Base-by-base conservation (phyloP, 352 stramenopile genomes). In the Phytophthora idaei region DNA sequence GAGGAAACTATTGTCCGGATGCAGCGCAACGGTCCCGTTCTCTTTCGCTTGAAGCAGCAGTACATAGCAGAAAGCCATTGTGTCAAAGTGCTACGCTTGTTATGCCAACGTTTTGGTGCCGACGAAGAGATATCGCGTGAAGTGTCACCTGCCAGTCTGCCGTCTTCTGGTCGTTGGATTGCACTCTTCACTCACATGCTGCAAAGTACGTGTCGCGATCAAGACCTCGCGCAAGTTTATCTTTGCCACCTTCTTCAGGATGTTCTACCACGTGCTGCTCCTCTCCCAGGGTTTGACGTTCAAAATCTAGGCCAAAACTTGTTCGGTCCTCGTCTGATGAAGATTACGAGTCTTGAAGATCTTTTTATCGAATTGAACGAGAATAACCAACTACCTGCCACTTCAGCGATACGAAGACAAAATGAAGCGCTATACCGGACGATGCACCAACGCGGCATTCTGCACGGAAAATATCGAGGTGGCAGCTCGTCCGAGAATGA, bases 31-130 rank as follows among this genome's bases (percentile, higher is more conserved):
- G 79, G 75, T 2, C 66, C 62, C 1, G n/a, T 73, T 58, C 59
- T 88, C 6, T 74, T 85, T 41, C 75, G 67, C 9, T 64, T 84
- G 28, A 83, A 85, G 42, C 73, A 72, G 15, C 67, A 67, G 4
- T 29, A 76, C 31, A 25, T 71, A 6, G 37, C 62, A 15, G 70
- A 81, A 54, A 62, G 2, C 4, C 47, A 85, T 21, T 80, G 67
- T 49, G 42, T 29, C 4, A 63, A 80, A 11, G 42, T 85, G 15
- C 56, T 88, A 28, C 50, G 67, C 5, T 39, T 88, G 14, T 53
- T 88, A n/a, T 81, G 68, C 14, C 71, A 64, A 39, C 51, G 83
- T 11, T 57, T 66, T 39, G 21, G n/a, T 5, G 10, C 41, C 41
- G 41, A 9, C 10, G 34, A 57, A 15, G 29, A 8, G 42, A 49